These are phyloP conservation scores for Phragmites australis DNA, from an alignment of 176 grass and related monocot species.

Conservation along the genomic window DNA sequence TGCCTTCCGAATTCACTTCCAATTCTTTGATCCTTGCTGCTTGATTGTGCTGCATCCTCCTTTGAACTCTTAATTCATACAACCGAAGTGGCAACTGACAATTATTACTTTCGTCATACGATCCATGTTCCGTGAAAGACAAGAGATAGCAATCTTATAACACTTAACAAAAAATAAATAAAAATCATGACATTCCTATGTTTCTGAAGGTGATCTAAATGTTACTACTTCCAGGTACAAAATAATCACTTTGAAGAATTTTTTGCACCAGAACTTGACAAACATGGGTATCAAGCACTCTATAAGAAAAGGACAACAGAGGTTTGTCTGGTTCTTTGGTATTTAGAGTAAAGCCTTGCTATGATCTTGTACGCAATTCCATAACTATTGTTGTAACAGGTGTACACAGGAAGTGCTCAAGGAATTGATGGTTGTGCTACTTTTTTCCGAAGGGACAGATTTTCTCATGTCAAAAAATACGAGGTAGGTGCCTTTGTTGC, in stretches of 20 bases:
- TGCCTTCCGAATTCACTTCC: background rate
- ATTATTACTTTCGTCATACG: conserved; percentile 1
- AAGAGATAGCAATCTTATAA: background rate
- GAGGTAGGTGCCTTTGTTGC: conserved; percentile 55
- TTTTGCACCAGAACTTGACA: conserved; percentile 85
- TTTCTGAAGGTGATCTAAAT: conserved; percentile 22
- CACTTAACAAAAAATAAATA: background rate
- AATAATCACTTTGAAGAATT: conserved; percentile 86
- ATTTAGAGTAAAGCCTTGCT: background rate
- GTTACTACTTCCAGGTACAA: conserved; percentile 66
- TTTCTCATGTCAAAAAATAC: conserved; percentile 96
- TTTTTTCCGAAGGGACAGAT: conserved; percentile 84
- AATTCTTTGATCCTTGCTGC: background rate
- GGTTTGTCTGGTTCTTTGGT: conserved; percentile 40
- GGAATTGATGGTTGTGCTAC: conserved; percentile 84
- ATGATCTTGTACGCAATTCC: background rate
- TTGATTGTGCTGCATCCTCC: background rate
- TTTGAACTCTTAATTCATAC: background rate
- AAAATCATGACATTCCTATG: background rate
- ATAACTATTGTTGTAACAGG: conserved; percentile 36
- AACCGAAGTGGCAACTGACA: background rate
- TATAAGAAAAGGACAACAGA: conserved; percentile 85
- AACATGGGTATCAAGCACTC: conserved; percentile 90
- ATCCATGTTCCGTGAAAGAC: background rate
- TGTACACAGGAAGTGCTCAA: conserved; percentile 63